Evolutionary conservation across 1,139 yeast species (phyloP).

Genomic region (Pichia inconspicua): DNA sequence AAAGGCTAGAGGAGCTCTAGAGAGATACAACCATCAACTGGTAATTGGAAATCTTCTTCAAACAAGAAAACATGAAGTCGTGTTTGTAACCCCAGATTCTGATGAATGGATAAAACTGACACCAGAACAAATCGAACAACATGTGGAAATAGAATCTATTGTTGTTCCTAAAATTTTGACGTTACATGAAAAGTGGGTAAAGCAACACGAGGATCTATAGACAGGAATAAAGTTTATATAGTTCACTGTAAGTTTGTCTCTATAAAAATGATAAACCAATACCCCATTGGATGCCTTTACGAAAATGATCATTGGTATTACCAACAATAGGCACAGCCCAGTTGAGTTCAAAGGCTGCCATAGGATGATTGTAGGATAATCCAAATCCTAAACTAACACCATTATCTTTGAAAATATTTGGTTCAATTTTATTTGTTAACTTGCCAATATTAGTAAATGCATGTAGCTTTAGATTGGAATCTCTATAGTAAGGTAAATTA

Average conservation of each 20-base stretch:
- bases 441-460: conserved; percentile 70
- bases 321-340: conserved; percentile 70
- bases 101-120: conserved; percentile 47
- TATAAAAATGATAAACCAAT: conserved; percentile 79
- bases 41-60: conserved; percentile 93
- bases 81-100: conserved; percentile 58
- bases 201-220: conserved; percentile 14
- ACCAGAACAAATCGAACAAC: conserved; percentile 32
- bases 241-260: neutral
- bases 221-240: neutral
- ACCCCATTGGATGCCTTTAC: conserved; percentile 92
- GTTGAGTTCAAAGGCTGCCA: conserved; percentile 86
- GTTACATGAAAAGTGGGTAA: conserved; percentile 58
- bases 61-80: conserved; percentile 81
- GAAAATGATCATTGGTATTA: conserved; percentile 53
- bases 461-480: conserved; percentile 63
- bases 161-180: conserved; percentile 70
- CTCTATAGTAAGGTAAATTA: conserved; percentile 52
- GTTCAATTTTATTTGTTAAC: conserved; percentile 31
- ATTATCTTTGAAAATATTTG: conserved; percentile 6
- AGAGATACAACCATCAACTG: conserved; percentile 81
- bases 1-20: conserved; percentile 73
- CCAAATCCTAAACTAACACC: conserved; percentile 64
- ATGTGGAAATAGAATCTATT: conserved; percentile 59
- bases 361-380: conserved; percentile 72